Conservation (phyloP, 257 asterid species). For the Datura wrightii region DNA sequence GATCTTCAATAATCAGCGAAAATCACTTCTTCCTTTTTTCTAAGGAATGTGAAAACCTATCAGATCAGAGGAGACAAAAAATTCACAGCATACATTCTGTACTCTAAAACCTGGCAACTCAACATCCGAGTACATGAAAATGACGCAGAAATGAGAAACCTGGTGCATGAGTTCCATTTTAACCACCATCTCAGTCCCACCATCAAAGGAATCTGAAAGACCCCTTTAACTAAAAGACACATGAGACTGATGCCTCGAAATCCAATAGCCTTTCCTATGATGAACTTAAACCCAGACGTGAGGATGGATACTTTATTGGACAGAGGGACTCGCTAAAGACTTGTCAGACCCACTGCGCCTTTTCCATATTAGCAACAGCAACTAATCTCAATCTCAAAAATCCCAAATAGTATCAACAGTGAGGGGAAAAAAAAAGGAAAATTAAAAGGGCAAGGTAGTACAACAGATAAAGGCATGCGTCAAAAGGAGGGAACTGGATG, state of each 20-base stretch:
- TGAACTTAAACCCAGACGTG: background rate
- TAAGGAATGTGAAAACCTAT: background rate
- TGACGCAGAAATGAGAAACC: background rate
- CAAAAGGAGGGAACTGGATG: background rate
- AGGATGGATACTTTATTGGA: background rate
- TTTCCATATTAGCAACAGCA: background rate
- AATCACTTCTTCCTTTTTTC: background rate
- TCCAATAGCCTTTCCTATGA: background rate
- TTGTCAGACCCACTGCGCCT: background rate
- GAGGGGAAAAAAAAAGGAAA: background rate
- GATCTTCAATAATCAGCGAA: background rate
- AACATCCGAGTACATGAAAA: background rate
- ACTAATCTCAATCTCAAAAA: background rate
- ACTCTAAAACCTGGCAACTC: background rate
- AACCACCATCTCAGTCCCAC: background rate
- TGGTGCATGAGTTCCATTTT: background rate
- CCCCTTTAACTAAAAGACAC: background rate
- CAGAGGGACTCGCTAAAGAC: background rate
- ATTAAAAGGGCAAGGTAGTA: background rate
- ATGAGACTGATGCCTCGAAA: background rate
- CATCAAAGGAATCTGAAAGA: background rate
- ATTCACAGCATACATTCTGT: background rate
- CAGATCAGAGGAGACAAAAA: slow-evolving; percentile 9
- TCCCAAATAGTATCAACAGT: background rate
- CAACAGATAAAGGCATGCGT: background rate